These are phyloP conservation scores for Oidium heveae DNA, from an alignment of 2,329 filamentous ascomycete genomes.

Conservation along the genomic window DNA sequence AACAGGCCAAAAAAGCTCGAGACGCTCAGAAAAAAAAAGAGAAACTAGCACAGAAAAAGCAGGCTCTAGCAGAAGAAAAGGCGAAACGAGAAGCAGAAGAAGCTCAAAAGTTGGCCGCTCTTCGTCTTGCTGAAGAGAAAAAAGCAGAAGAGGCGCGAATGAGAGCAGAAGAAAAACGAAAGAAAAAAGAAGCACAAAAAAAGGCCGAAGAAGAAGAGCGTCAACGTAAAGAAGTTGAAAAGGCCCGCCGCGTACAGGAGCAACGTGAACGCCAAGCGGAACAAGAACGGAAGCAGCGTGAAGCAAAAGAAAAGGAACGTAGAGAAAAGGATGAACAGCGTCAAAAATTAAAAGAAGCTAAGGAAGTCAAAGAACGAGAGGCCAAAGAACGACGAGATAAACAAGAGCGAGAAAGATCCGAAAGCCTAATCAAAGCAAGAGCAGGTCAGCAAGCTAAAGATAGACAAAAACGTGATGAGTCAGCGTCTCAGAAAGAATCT, in stretches of 20 bases:
- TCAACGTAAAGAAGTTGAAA: conserved; percentile 62
- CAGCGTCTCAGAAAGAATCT: conserved; percentile 15
- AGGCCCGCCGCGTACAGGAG: conserved; percentile 52
- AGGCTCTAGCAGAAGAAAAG: conserved; percentile 73
- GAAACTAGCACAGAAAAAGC: conserved; percentile 72
- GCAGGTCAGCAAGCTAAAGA: conserved; percentile 24
- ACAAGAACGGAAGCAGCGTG: conserved; percentile 57
- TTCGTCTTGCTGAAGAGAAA: conserved; percentile 50
- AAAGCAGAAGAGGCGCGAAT: conserved; percentile 56
- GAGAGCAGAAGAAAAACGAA: conserved; percentile 72
- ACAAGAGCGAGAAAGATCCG: conserved; percentile 30
- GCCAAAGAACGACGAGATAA: conserved; percentile 30
- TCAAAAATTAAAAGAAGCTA: conserved; percentile 52
- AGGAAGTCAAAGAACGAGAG: conserved; percentile 36
- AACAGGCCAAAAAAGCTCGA: conserved; percentile 77
- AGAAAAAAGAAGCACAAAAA: conserved; percentile 73
- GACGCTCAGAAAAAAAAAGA: conserved; percentile 92
- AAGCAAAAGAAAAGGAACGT: conserved; percentile 59
- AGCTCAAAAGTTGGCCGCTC: conserved; percentile 60
- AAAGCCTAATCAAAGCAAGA: conserved; percentile 26
- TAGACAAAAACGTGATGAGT: conserved; percentile 20
- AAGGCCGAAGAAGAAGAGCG: conserved; percentile 80
- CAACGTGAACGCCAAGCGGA: conserved; percentile 71
- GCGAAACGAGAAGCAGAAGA: conserved; percentile 71
- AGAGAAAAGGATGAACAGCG: conserved; percentile 64